Conservation (phyloP, 2,329 filamentous ascomycete genomes). For the Fusarium continuum region DNA sequence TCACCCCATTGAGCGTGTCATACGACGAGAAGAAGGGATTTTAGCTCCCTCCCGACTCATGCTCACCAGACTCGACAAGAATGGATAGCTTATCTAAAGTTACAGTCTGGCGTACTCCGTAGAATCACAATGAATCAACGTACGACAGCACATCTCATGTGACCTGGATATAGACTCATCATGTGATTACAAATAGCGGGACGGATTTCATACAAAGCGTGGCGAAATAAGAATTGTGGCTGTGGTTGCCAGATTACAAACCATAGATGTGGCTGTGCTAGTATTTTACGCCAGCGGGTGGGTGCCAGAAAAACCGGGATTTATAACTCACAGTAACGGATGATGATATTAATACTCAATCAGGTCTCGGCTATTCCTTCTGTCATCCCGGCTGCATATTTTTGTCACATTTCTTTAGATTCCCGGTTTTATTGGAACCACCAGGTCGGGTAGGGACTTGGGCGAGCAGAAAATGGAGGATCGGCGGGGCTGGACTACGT, state of each 20-base stretch:
- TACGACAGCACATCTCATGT: constrained; percentile 33
- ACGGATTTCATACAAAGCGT: constrained; percentile 32
- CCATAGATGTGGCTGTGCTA: constrained; percentile 41
- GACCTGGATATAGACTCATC: constrained; percentile 28
- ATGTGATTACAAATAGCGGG: constrained; percentile 39
- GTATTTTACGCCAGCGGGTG: too few species aligned
- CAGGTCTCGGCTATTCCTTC: too few species aligned
- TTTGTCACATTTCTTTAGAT: too few species aligned
- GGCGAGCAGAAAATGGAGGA: constrained; percentile 22
- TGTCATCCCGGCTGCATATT: too few species aligned
- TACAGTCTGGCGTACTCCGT: background rate
- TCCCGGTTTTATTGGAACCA: too few species aligned
- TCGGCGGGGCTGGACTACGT: constrained; percentile 41
- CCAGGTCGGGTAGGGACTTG: too few species aligned
- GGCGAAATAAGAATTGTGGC: constrained; percentile 36
- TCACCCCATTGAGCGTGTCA: constrained; percentile 41
- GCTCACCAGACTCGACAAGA: constrained; percentile 14
- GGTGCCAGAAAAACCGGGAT: too few species aligned
- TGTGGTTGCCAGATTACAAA: constrained; percentile 31
- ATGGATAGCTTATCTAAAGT: constrained; percentile 12
- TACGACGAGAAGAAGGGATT: constrained; percentile 25
- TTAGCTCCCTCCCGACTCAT: constrained; percentile 4
- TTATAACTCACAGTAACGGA: too few species aligned
- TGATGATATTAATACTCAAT: too few species aligned
- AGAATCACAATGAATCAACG: constrained; percentile 17